Conservation (phyloP, 768 basidiomycete genomes). For the Tulasnella sp. region DNA sequence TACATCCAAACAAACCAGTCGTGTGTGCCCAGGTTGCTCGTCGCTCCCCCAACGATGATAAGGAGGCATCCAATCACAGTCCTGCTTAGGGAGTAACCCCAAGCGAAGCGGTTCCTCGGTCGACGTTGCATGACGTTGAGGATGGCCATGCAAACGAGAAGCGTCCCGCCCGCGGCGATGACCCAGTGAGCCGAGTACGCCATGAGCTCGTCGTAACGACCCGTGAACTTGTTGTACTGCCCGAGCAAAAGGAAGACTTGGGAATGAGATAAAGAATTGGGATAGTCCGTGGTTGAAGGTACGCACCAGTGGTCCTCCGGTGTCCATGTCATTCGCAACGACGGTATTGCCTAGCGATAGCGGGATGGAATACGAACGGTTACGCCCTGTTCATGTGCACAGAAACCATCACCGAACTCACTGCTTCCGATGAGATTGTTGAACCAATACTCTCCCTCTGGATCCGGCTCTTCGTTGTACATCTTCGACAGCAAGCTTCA, state of each 20-base stretch:
- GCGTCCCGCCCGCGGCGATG: neutral
- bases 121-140: slow-evolving; percentile 9
- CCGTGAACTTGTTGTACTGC: neutral
- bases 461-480: neutral
- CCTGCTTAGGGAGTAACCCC: neutral
- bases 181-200: slow-evolving; percentile 5
- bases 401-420: neutral
- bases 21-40: neutral
- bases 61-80: neutral
- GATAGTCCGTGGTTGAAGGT: neutral
- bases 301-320: neutral
- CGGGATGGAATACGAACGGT: neutral
- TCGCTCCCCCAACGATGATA: neutral
- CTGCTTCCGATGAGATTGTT: neutral
- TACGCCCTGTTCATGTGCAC: neutral
- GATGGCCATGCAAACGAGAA: slow-evolving; percentile 4
- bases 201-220: neutral
- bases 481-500: neutral
- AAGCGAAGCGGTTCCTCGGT: neutral
- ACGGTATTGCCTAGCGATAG: neutral
- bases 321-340: slow-evolving; percentile 12
- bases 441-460: neutral
- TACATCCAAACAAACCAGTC: neutral
- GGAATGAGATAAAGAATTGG: neutral
- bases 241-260: neutral